These are phyloP conservation scores for Aspergillus spinulosporus DNA, from an alignment of 2,329 filamentous ascomycete species.

Conservation along the genomic window DNA sequence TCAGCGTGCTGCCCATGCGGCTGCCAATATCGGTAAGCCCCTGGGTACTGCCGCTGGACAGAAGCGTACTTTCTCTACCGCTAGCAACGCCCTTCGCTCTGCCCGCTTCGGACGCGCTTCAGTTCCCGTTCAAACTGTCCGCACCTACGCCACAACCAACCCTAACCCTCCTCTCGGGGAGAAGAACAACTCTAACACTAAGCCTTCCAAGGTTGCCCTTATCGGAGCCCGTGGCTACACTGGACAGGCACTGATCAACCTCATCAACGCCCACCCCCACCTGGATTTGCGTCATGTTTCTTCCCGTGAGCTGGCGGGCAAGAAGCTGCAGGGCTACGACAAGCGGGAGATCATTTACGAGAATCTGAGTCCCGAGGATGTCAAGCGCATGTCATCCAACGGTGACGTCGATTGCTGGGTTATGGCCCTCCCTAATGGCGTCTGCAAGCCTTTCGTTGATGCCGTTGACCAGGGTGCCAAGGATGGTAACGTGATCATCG, in stretches of 20 bases:
- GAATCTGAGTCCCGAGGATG: constrained; percentile 82
- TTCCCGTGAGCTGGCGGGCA: constrained; percentile 84
- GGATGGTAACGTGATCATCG: constrained; percentile 75
- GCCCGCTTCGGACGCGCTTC: constrained; percentile 33
- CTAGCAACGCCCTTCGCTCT: constrained; percentile 42
- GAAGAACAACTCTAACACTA: constrained; percentile 81
- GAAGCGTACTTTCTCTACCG: constrained; percentile 68
- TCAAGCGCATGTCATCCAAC: constrained; percentile 77
- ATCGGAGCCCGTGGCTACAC: constrained; percentile 95
- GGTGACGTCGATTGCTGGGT: constrained; percentile 94
- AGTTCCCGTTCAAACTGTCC: constrained; percentile 34
- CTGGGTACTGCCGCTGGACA: constrained; percentile 56
- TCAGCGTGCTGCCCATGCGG: constrained; percentile 71
- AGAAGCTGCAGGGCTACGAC: constrained; percentile 83
- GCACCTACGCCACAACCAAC: constrained; percentile 57
- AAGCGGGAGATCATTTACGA: constrained; percentile 93
- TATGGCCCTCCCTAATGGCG: constrained; percentile 93
- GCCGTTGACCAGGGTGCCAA: constrained; percentile 73
- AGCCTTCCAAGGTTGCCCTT: constrained; percentile 76
- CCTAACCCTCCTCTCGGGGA: constrained; percentile 86
- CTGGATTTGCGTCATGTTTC: constrained; percentile 91
- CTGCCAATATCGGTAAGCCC: constrained; percentile 56
- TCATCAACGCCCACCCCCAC: constrained; percentile 83
- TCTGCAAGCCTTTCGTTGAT: constrained; percentile 91
- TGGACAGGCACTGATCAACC: constrained; percentile 82